phyloP scores from a whole-genome alignment of 129 eudicot genomes.

The Chrysanthemum lavandulifolium region DNA sequence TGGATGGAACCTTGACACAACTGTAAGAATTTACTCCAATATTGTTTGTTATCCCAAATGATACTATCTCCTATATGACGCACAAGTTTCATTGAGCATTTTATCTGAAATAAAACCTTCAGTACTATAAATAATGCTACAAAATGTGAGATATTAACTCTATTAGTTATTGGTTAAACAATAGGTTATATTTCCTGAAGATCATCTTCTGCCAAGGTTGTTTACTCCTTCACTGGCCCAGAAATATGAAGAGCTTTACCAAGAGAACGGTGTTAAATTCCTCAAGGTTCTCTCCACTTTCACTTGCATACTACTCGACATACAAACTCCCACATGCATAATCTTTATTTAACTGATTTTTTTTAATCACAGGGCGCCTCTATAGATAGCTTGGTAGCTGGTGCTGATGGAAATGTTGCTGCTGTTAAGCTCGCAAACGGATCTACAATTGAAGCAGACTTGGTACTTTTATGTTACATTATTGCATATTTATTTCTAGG shows the following conservation, averaged over 20 bases:
- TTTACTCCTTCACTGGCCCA: conserved; percentile 85
- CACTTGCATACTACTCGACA: conserved; percentile 16
- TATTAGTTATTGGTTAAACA: not conserved
- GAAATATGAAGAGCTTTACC: conserved; percentile 77
- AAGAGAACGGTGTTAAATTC: conserved; percentile 80
- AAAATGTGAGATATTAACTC: conserved; percentile 15
- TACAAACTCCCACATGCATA: conserved; percentile 7
- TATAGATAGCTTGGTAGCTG: conserved; percentile 72
- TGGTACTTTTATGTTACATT: conserved; percentile 42
- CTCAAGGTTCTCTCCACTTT: conserved; percentile 52
- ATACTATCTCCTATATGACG: not conserved
- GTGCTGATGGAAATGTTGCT: conserved; percentile 79
- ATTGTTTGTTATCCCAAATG: not conserved
- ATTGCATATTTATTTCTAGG: not conserved
- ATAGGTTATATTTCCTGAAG: conserved; percentile 85
- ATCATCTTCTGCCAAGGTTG: conserved; percentile 72
- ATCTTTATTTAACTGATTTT: not conserved
- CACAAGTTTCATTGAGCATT: not conserved
- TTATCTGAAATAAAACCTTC: not conserved
- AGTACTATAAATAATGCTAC: too few species aligned
- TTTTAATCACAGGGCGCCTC: conserved; percentile 62
- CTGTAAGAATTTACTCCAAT: conserved; percentile 46
- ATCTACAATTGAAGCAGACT: conserved; percentile 78
- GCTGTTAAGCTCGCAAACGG: conserved; percentile 88
- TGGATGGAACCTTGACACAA: conserved; percentile 95